Evolutionary conservation across 1,139 yeast genomes (phyloP), one percentile per base, ranked within the genome.

Genomic region (Blastobotrys malaysiensis): DNA sequence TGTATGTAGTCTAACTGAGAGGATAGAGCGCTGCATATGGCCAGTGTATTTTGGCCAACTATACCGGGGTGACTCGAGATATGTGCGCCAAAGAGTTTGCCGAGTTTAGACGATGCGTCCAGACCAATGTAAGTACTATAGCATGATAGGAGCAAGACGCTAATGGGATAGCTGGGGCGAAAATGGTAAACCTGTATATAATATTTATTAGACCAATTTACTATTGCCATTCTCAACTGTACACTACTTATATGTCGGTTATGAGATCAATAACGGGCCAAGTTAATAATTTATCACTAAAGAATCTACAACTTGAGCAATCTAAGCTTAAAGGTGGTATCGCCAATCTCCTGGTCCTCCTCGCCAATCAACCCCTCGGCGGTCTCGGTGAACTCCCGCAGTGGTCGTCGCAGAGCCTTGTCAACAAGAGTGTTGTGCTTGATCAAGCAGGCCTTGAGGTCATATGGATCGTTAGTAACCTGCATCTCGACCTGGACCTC

Each of bases 271-370:
- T n/a, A n/a, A n/a, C n/a, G n/a, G n/a, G n/a, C n/a, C n/a, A n/a
- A n/a, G n/a, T n/a, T n/a, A n/a, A n/a, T n/a, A n/a, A n/a, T n/a
- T n/a, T n/a, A 6, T 46, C 21, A 22, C 44, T 18, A 21, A 18
- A 11, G 11, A 31, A 13, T 31, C 36, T 75, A 81, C 59, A 86
- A 66, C 70, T 77, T 83, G 69, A 91, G 80, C 71, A 93, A 80
- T 73, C 95, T 84, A 73, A 93, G 81, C 63, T 81, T 78, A 77
- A 93, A 86, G 51, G 81, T 75, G 52, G 97, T 87, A 60, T 90
- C 97, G 65, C 88, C 90, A 68, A 93, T 90, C 61, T 80, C 74
- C 69, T 90, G 96, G 66, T 90, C 96, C 74, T 93, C 99, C 63
- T 88, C 95, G 60, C 88, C 90, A 63, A 93, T 80, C 55, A 86